phyloP scores from a whole-genome alignment of 306 rosid species.

The Castanea crenata region DNA sequence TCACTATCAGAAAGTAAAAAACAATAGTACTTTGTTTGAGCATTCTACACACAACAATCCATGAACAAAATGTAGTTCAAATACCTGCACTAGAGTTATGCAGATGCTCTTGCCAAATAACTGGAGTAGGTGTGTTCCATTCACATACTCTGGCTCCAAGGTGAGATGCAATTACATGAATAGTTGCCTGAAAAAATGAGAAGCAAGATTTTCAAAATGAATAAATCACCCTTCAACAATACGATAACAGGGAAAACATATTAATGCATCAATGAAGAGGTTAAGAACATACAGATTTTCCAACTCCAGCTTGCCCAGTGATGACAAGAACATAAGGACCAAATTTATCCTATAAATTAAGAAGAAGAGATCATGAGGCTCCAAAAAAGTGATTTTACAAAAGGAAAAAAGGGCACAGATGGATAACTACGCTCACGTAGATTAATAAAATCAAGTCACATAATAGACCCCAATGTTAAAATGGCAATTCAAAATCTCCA shows the following conservation, averaged over 20 bases:
- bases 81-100: constrained; percentile 71
- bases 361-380: constrained; percentile 8
- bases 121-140: constrained; percentile 94
- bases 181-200: constrained; percentile 53
- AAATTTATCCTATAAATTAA: constrained; percentile 42
- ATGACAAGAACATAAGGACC: constrained; percentile 58
- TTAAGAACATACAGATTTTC: constrained; percentile 73
- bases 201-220: not conserved
- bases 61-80: constrained; percentile 13
- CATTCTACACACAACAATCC: not conserved
- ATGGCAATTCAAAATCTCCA: not conserved
- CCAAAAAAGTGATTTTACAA: not conserved
- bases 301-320: constrained; percentile 91
- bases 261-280: constrained; percentile 22
- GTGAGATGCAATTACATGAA: constrained; percentile 73
- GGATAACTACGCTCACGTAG: constrained; percentile 3
- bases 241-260: constrained; percentile 12
- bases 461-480: not conserved
- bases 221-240: not conserved
- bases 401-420: constrained; percentile 6
- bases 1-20: constrained; percentile 14
- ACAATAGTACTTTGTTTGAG: constrained; percentile 10
- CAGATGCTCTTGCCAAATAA: constrained; percentile 85
- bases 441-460: constrained; percentile 6
- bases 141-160: constrained; percentile 69